Conservation (phyloP, 73 alveolate genomes). For the Vitrella brassicaformis region DNA sequence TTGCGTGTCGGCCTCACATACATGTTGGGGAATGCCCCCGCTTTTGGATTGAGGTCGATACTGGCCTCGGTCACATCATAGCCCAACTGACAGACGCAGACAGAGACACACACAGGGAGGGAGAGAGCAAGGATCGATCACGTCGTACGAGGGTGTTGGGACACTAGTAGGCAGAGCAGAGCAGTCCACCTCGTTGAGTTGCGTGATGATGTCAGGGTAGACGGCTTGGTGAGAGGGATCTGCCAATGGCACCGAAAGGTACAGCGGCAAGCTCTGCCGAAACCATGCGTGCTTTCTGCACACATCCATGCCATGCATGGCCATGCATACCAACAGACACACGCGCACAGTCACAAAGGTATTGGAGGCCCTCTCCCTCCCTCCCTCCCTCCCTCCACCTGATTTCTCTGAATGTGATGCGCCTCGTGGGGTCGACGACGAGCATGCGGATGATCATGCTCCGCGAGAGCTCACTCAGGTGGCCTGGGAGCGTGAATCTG, state of each 20-base stretch:
- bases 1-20: no score
- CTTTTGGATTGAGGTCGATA: no score
- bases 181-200: constrained; percentile 1
- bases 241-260: background rate
- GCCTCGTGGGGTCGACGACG: constrained; percentile 74
- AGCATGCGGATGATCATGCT: constrained; percentile 68
- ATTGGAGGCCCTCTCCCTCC: background rate
- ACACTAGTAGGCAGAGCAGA: background rate
- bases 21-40: background rate
- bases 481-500: constrained; percentile 45
- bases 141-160: background rate
- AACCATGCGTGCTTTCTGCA: background rate
- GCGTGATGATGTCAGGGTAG: background rate
- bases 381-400: background rate
- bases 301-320: background rate
- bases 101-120: no score
- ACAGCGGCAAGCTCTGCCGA: background rate
- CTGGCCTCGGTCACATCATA: no score
- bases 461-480: constrained; percentile 29
- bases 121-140: background rate
- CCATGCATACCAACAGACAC: background rate
- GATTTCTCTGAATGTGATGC: constrained; percentile 54
- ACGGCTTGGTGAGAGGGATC: background rate
- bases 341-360: no score
- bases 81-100: background rate